These are phyloP conservation scores for Vigna angularis DNA, from an alignment of 306 rosid species.

Conservation along the genomic window DNA sequence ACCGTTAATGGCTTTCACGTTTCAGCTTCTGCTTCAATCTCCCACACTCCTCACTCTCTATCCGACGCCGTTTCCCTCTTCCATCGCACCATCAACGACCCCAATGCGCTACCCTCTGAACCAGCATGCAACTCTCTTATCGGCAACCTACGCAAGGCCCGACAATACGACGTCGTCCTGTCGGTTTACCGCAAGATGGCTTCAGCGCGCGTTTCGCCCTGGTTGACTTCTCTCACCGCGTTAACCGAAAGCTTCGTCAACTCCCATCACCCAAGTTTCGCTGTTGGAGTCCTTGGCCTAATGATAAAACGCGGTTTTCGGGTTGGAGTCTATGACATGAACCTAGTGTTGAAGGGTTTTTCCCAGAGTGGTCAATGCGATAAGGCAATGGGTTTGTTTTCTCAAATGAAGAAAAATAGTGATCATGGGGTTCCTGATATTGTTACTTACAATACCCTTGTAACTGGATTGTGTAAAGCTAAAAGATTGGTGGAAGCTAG, in stretches of 20 bases:
- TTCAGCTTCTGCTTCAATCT: constrained; percentile 23
- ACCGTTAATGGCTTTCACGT: background rate
- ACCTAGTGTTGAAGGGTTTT: constrained; percentile 69
- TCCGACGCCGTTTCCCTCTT: constrained; percentile 69
- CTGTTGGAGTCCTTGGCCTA: constrained; percentile 65
- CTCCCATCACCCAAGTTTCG: constrained; percentile 49
- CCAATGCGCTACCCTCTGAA: constrained; percentile 53
- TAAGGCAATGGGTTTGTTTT: constrained; percentile 56
- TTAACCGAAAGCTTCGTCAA: constrained; percentile 65
- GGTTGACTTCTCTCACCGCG: constrained; percentile 60
- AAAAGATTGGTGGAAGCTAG: constrained; percentile 64
- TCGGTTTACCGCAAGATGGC: constrained; percentile 67
- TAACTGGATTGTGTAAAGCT: constrained; percentile 74
- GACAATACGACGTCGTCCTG: constrained; percentile 50
- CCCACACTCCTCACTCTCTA: constrained; percentile 49
- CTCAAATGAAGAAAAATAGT: constrained; percentile 53
- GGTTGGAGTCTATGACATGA: constrained; percentile 53
- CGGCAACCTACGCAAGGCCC: constrained; percentile 56
- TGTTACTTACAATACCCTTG: constrained; percentile 62
- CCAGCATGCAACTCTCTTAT: constrained; percentile 63
- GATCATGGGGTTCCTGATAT: constrained; percentile 54
- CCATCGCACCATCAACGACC: constrained; percentile 48
- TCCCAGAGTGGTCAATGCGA: constrained; percentile 53
- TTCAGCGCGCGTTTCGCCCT: constrained; percentile 47
- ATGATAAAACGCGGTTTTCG: constrained; percentile 67